Conservation (phyloP, 2,329 filamentous ascomycete genomes). For the Aspergillus sp. region DNA sequence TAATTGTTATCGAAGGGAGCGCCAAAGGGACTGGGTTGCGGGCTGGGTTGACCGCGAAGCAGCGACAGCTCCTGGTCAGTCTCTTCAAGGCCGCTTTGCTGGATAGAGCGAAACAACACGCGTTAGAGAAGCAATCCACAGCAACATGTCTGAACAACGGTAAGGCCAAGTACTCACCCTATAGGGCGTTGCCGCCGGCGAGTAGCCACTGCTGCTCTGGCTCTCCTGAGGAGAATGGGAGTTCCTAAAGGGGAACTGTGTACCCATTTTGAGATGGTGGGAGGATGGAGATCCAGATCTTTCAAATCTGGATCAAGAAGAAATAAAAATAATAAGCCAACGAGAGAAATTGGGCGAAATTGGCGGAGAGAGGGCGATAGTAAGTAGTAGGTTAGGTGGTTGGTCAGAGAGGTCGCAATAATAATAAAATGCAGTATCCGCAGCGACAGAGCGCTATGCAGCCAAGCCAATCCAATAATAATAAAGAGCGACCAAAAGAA, state of each 20-base stretch:
- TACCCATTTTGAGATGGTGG: background rate
- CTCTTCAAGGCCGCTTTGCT: background rate
- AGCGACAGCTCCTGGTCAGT: background rate
- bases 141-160: background rate
- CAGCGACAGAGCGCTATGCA: constrained; percentile 1
- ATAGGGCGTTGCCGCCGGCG: background rate
- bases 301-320: background rate
- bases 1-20: constrained; percentile 45
- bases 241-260: background rate
- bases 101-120: background rate
- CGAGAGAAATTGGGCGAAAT: background rate
- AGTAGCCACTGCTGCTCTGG: background rate
- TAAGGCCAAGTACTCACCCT: background rate
- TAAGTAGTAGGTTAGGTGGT: background rate
- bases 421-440: constrained; percentile 1
- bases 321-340: background rate
- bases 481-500: background rate
- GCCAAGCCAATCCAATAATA: background rate
- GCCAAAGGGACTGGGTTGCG: constrained; percentile 36
- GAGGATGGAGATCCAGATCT: background rate
- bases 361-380: background rate
- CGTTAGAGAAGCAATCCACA: background rate
- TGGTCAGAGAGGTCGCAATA: background rate
- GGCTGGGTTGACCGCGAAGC: background rate
- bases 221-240: background rate